Conservation (phyloP, 1,284 basidiomycete species). For the Malassezia furfur region DNA sequence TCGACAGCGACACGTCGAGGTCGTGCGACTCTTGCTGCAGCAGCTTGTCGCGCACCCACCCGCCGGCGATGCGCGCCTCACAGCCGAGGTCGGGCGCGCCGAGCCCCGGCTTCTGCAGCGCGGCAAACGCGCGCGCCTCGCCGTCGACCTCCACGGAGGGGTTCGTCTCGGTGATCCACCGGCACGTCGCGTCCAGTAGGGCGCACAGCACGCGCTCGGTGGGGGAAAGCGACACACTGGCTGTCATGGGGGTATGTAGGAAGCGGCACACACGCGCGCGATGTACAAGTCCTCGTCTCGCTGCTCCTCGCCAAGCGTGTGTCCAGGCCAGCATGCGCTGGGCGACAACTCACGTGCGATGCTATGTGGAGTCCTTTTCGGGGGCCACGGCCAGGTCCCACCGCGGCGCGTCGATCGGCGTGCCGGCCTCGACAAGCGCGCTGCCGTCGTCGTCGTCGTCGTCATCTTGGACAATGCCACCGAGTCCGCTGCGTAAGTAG, state of each 20-base stretch:
- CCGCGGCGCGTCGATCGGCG: neutral
- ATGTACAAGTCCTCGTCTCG: neutral
- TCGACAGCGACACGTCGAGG: constrained; percentile 79
- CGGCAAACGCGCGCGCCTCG: constrained; percentile 17
- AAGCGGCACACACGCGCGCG: neutral
- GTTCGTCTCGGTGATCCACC: constrained; percentile 25
- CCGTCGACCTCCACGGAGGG: constrained; percentile 24
- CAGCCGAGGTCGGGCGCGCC: constrained; percentile 8
- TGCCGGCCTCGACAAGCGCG: neutral
- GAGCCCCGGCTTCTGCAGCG: constrained; percentile 2
- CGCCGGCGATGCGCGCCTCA: constrained; percentile 58
- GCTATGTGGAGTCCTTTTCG: constrained; percentile 1
- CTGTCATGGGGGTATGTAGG: neutral
- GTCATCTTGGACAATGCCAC: constrained; percentile 26
- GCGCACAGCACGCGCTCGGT: constrained; percentile 21
- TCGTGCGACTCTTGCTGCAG: constrained; percentile 75
- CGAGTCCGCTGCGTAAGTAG: constrained; percentile 13
- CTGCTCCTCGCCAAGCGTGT: neutral
- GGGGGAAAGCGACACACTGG: neutral
- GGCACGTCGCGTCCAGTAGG: constrained; percentile 36
- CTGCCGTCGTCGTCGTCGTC: constrained; percentile 17
- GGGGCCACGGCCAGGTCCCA: neutral
- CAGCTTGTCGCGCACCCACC: constrained; percentile 96
- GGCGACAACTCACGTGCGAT: neutral
- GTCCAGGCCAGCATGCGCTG: neutral